Percentiles rank a stretch among this genome's conserved stretches.
Conservation (phyloP, 495 filamentous ascomycete genomes). For the Pyronema omphalodes region DNA sequence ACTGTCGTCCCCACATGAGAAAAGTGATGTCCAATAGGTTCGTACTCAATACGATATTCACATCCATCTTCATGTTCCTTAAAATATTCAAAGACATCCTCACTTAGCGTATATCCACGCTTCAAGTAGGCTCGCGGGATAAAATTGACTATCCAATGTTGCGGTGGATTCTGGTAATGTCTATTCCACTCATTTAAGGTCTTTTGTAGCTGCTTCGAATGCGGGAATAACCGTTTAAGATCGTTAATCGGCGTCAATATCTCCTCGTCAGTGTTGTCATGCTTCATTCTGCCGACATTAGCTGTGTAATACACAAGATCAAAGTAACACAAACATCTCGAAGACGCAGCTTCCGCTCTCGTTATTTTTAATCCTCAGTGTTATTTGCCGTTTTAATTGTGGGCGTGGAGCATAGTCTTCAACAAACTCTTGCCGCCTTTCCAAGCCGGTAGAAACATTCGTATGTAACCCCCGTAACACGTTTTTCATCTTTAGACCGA, state of each 20-base stretch:
- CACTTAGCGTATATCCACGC: conserved; percentile 18
- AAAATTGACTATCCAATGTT: conserved; percentile 24
- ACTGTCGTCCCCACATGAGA: conserved; percentile 14
- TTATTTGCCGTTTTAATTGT: conserved; percentile 8
- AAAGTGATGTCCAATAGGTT: conserved; percentile 20
- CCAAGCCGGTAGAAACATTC: conserved; percentile 5
- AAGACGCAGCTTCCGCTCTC: conserved; percentile 19
- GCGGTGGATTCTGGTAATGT: conserved; percentile 21
- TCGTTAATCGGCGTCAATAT: conserved; percentile 12
- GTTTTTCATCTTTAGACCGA: conserved; percentile 7
- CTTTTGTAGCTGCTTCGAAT: conserved; percentile 13
- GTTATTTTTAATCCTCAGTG: conserved; percentile 22
- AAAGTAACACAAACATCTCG: neutral
- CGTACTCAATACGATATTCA: conserved; percentile 21
- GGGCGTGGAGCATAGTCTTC: conserved; percentile 4
- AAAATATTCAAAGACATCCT: conserved; percentile 21
- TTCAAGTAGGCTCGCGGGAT: conserved; percentile 22
- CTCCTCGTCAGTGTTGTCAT: conserved; percentile 8
- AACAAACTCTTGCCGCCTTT: neutral
- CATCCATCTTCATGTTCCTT: conserved; percentile 13
- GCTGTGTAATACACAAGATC: neutral
- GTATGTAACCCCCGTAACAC: conserved; percentile 14
- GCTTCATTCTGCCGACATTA: neutral
- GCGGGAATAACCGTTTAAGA: conserved; percentile 19
- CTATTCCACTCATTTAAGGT: conserved; percentile 19